Conservation (phyloP, 1,284 basidiomycete genomes). For the Trichosporon sp. region DNA sequence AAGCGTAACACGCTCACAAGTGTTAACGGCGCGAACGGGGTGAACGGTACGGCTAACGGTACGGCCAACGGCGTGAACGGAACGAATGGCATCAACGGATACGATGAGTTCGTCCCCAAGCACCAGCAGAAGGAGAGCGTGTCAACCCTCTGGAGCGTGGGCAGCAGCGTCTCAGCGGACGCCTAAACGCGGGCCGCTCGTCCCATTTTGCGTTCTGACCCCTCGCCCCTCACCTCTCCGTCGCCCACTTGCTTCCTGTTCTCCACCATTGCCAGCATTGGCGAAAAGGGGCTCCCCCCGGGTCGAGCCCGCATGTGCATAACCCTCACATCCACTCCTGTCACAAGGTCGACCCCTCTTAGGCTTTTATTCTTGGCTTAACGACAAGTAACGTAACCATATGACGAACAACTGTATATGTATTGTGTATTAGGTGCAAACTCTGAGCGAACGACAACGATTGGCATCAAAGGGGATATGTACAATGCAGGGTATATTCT, state of each 20-base stretch:
- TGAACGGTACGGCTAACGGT: not conserved
- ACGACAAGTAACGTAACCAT: slow-evolving; percentile 16
- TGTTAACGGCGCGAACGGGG: slow-evolving; percentile 15
- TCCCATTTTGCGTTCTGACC: too few species aligned
- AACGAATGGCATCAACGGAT: not conserved
- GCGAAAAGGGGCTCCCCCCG: not conserved
- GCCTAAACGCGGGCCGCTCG: not conserved
- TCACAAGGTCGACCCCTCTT: not conserved
- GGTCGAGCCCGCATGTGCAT: not conserved
- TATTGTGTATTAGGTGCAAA: not conserved
- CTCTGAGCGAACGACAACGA: not conserved
- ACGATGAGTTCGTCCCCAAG: slow-evolving; percentile 1
- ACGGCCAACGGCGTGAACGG: not conserved
- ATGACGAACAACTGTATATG: slow-evolving; percentile 22
- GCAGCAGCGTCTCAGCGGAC: slow-evolving; percentile 14
- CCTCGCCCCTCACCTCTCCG: not conserved
- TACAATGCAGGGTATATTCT: slow-evolving; percentile 24
- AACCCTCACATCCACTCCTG: not conserved
- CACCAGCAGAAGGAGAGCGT: slow-evolving; percentile 27
- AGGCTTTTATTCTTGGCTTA: not conserved
- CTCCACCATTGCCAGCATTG: not conserved
- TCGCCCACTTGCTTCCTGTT: not conserved
- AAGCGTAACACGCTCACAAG: not conserved
- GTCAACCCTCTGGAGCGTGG: slow-evolving; percentile 40
- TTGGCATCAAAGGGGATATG: slow-evolving; percentile 13